Percentiles rank a stretch among this genome's conserved stretches.
phyloP scores from a whole-genome alignment of 2,329 filamentous ascomycete species.

The Alternaria arborescens region DNA sequence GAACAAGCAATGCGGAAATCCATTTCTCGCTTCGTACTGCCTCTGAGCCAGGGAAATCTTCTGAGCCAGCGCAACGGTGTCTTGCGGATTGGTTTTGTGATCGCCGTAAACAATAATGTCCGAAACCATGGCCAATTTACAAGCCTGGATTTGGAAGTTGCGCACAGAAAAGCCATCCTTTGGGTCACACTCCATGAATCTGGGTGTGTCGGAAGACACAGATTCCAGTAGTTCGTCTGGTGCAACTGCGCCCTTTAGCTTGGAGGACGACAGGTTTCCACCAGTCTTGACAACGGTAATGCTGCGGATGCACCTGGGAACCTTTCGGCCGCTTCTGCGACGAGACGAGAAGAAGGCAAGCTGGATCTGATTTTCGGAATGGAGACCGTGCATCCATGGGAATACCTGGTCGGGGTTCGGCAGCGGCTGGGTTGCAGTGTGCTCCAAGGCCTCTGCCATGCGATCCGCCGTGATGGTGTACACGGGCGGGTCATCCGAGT shows the following conservation, averaged over 20 bases:
- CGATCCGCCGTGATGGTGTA: slow-evolving; percentile 76
- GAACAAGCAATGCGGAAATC: slow-evolving; percentile 66
- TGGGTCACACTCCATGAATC: slow-evolving; percentile 86
- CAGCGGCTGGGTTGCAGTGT: slow-evolving; percentile 79
- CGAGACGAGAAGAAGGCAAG: slow-evolving; percentile 87
- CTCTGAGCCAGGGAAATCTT: slow-evolving; percentile 78
- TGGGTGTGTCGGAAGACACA: slow-evolving; percentile 56
- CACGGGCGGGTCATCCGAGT: slow-evolving; percentile 63
- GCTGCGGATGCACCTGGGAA: slow-evolving; percentile 79
- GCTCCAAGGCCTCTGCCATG: slow-evolving; percentile 77
- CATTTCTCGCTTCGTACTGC: slow-evolving; percentile 73
- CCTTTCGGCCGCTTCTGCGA: slow-evolving; percentile 73
- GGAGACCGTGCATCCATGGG: slow-evolving; percentile 94
- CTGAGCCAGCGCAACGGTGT: slow-evolving; percentile 70
- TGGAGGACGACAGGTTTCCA: slow-evolving; percentile 75
- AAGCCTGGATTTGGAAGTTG: slow-evolving; percentile 95
- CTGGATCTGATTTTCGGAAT: slow-evolving; percentile 88
- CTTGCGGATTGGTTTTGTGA: slow-evolving; percentile 67
- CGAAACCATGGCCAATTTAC: slow-evolving; percentile 85
- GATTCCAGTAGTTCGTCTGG: slow-evolving; percentile 78
- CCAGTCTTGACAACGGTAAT: slow-evolving; percentile 90
- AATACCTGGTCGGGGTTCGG: slow-evolving; percentile 89
- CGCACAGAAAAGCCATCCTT: slow-evolving; percentile 91
- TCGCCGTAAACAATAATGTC: slow-evolving; percentile 94
- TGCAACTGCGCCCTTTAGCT: slow-evolving; percentile 85